A percentile compares a stretch with the other conserved stretches of the same genome.
Evolutionary conservation across 805 yeast species (phyloP).

Genomic region (Saccharomyces eubayanus): DNA sequence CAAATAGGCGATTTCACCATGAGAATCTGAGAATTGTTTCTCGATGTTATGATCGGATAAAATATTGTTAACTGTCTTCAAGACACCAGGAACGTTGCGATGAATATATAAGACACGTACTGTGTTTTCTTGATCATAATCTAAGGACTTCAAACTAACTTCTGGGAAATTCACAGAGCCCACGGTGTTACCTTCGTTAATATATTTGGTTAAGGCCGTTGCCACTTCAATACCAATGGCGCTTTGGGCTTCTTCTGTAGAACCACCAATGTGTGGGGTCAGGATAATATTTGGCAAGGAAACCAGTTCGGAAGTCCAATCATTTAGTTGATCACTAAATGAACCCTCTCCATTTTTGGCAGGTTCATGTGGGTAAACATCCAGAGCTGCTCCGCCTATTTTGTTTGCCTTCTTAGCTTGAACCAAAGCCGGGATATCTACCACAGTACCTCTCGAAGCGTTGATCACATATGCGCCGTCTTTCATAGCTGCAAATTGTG

Average conservation of each 20-base stretch:
- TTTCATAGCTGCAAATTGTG: constrained; percentile 90
- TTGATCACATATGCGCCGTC: constrained; percentile 86
- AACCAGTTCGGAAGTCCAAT: constrained; percentile 72
- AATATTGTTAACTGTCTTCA: constrained; percentile 90
- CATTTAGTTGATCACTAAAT: constrained; percentile 62
- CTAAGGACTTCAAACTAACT: constrained; percentile 76
- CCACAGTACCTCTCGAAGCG: constrained; percentile 93
- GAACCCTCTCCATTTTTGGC: constrained; percentile 82
- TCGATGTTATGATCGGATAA: constrained; percentile 88
- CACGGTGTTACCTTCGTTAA: constrained; percentile 85
- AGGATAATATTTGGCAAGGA: constrained; percentile 76
- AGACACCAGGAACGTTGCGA: constrained; percentile 95
- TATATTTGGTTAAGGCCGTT: constrained; percentile 72
- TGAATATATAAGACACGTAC: constrained; percentile 92
- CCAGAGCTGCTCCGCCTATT: constrained; percentile 92
- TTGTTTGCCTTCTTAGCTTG: constrained; percentile 85
- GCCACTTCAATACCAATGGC: constrained; percentile 94
- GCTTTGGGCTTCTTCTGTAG: constrained; percentile 94
- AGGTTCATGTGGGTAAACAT: constrained; percentile 93
- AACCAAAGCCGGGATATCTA: constrained; percentile 85
- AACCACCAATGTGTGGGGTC: constrained; percentile 96
- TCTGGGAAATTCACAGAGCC: constrained; percentile 99
- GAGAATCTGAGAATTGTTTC: constrained; percentile 92
- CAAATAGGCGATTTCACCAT: constrained; percentile 88
- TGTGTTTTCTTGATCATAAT: constrained; percentile 70